These are phyloP conservation scores for Lolium rigidum DNA, from an alignment of 176 grass and related monocot species.

Conservation along the genomic window DNA sequence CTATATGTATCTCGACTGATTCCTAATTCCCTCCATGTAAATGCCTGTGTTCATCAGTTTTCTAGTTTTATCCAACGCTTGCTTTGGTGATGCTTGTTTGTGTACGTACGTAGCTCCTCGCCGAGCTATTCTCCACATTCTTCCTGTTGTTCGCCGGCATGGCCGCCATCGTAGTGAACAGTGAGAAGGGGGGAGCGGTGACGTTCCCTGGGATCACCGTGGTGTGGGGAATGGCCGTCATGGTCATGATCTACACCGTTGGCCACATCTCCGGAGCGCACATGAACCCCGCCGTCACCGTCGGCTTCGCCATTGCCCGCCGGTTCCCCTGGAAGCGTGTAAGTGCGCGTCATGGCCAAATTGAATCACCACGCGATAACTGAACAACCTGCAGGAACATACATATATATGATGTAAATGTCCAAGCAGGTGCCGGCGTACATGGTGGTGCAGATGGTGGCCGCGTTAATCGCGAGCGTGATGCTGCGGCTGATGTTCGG, in stretches of 20 bases:
- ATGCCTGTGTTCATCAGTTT: background rate
- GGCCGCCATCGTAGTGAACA: conserved; percentile 56
- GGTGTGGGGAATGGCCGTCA: conserved; percentile 77
- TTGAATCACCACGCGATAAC: background rate
- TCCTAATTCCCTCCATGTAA: background rate
- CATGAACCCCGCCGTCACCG: conserved; percentile 84
- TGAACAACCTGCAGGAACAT: background rate
- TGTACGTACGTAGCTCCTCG: conserved; percentile 53
- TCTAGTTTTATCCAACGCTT: background rate
- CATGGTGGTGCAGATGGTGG: conserved; percentile 46
- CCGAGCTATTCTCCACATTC: conserved; percentile 76
- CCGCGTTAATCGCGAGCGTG: conserved; percentile 48
- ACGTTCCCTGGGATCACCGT: conserved; percentile 75
- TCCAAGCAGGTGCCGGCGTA: conserved; percentile 66
- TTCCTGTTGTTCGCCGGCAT: conserved; percentile 86
- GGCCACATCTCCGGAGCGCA: conserved; percentile 92
- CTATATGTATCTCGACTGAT: background rate
- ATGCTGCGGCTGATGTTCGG: conserved; percentile 67
- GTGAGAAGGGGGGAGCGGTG: conserved; percentile 41
- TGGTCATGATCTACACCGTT: conserved; percentile 80
- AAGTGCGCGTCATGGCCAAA: background rate
- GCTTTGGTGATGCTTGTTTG: background rate
- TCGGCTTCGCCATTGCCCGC: conserved; percentile 68
- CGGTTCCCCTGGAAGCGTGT: conserved; percentile 85
- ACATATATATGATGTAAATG: background rate